Percentiles rank a stretch among this genome's conserved stretches.
Conservation (phyloP, 768 basidiomycete genomes). For the Mycena epipterygia region DNA sequence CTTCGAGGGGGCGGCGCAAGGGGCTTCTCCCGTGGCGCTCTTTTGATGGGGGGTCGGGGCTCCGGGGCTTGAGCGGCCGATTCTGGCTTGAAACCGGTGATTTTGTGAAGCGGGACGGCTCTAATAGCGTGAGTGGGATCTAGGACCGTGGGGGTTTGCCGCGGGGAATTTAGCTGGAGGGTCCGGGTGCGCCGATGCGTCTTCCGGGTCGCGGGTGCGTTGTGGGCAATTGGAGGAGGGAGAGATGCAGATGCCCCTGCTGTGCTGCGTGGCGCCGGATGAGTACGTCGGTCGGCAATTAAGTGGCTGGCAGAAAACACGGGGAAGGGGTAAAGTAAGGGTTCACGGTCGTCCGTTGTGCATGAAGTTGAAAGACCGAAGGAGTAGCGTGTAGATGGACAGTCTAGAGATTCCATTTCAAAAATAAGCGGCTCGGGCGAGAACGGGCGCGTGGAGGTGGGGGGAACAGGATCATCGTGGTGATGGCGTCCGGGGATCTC, state of each 20-base stretch:
- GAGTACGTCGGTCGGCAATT: slow-evolving; percentile 1
- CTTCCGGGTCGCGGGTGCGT: neutral
- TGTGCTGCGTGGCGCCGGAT: slow-evolving; percentile 2
- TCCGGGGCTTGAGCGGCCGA: slow-evolving; percentile 26
- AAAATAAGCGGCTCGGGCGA: slow-evolving; percentile 68
- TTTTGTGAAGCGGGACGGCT: slow-evolving; percentile 35
- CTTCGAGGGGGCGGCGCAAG: slow-evolving; percentile 50
- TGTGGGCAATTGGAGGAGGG: slow-evolving; percentile 13
- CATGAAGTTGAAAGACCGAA: slow-evolving; percentile 35
- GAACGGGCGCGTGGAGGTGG: slow-evolving; percentile 46
- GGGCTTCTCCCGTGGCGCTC: slow-evolving; percentile 28
- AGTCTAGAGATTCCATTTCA: slow-evolving; percentile 60
- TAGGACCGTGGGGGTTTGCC: neutral
- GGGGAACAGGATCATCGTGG: slow-evolving; percentile 34
- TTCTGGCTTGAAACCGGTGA: slow-evolving; percentile 39
- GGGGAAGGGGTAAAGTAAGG: slow-evolving; percentile 34
- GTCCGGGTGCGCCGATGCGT: slow-evolving; percentile 1
- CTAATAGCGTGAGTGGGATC: slow-evolving; percentile 33
- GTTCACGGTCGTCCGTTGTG: slow-evolving; percentile 24
- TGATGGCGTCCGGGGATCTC: slow-evolving; percentile 57
- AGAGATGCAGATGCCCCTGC: slow-evolving; percentile 1
- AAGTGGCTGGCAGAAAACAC: slow-evolving; percentile 3
- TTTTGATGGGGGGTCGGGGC: neutral
- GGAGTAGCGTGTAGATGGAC: slow-evolving; percentile 29
- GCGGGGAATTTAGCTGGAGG: slow-evolving; percentile 7